Evolutionary conservation across 1,139 yeast species (phyloP), one percentile per base, ranked within the genome.

Genomic region (Blastobotrys elegans): DNA sequence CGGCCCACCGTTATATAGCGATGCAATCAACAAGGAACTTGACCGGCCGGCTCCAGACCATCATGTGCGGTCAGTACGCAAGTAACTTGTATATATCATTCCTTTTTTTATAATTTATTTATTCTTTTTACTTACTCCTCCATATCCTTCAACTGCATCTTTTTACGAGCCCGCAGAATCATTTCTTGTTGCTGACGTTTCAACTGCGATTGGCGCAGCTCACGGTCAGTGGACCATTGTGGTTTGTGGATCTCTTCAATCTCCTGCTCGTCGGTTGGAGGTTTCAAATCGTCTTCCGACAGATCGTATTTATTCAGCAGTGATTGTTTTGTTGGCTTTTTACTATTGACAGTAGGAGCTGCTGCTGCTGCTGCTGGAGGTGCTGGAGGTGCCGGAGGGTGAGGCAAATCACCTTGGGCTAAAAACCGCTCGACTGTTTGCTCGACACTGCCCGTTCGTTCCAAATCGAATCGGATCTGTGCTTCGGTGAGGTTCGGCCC

Each of bases 361-460:
- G 8, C 41, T 16, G 21, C 32, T 14, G 32, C 8, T 20, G 31
- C 33, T 10, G 50, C 52, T 21, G 20, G 50, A 18, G 5, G 50
- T 16, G 17, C 18, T 11, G 40, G 11, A 5, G 46, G 32, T 13
- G 31, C 43, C 6, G 51, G 52, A 4, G 92, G 86, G 50, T 69
- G 71, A 13, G 94, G 92, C 50, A 86, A 73, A 3, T 71, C 68
- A 2, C 88, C 89, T 34, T 75, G 75, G 44, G 77, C 75, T 68
- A 88, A 70, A 53, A 73, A 82, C 46, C 81, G 73, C 49, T 88
- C 87, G 18, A 89, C 80, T 0, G 97, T 89, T 10, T 68, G 75
- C 63, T 87, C 92, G 1, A 90, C 90, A 5, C 85, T 82, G 0
- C 95, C 95, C 0, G 94, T 77, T 50, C 79, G 73, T 59, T 80